phyloP scores from a whole-genome alignment of 2,329 filamentous ascomycete species.

The Talaromyces sp. region DNA sequence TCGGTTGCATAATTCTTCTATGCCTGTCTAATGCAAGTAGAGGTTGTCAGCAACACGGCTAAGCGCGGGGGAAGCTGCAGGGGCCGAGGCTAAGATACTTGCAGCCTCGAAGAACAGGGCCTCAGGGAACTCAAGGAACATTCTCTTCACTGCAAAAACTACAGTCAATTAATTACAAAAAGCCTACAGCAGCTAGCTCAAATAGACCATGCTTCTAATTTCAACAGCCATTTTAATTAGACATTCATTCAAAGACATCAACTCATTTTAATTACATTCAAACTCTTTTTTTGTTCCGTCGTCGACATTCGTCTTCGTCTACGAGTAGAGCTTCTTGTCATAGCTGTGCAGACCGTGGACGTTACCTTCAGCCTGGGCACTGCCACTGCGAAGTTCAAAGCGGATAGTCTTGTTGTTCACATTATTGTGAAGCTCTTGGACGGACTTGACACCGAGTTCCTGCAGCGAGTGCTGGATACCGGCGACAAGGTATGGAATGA shows the following conservation, averaged over 20 bases:
- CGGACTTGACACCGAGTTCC: slow-evolving; percentile 82
- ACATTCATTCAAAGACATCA: not conserved
- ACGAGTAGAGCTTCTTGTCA: slow-evolving; percentile 99
- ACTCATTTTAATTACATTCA: not conserved
- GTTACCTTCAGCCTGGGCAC: slow-evolving; percentile 92
- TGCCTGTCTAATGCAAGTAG: not conserved
- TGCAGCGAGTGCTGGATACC: slow-evolving; percentile 97
- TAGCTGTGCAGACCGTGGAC: slow-evolving; percentile 96
- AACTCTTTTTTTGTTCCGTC: not conserved
- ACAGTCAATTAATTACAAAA: too few species aligned
- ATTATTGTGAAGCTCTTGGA: slow-evolving; percentile 69
- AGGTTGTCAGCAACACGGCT: not conserved
- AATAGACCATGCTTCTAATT: not conserved
- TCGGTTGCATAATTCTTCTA: not conserved
- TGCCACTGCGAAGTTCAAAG: slow-evolving; percentile 91
- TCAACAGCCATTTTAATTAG: not conserved
- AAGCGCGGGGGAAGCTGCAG: not conserved
- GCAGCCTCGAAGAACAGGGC: too few species aligned
- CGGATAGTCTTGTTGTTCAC: slow-evolving; percentile 72
- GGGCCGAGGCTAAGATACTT: not conserved
- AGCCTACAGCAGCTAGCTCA: not conserved
- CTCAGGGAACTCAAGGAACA: too few species aligned
- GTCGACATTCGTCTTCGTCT: slow-evolving; percentile 25
- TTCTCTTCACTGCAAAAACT: too few species aligned
- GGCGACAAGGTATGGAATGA: slow-evolving; percentile 90